These are phyloP conservation scores for Monilinia fructicola DNA, from an alignment of 2,329 filamentous ascomycete genomes.

Conservation along the genomic window DNA sequence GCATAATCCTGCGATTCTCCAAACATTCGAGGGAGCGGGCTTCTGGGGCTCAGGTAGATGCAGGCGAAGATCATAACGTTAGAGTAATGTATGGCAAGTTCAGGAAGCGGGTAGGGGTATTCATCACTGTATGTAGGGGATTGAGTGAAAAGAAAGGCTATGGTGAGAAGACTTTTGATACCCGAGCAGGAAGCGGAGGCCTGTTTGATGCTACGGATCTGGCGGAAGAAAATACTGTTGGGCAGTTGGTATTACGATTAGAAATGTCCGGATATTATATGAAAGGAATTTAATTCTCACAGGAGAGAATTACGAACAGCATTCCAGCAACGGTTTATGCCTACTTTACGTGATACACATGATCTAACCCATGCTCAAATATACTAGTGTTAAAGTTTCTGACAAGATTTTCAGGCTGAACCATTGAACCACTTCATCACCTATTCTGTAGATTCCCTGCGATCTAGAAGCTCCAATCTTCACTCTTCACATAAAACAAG, in stretches of 20 bases:
- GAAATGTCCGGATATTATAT: constrained; percentile 70
- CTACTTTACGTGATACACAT: background rate
- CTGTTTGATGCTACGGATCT: constrained; percentile 44
- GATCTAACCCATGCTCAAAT: background rate
- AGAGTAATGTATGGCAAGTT: constrained; percentile 62
- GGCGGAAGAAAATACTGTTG: constrained; percentile 59
- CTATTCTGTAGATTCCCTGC: background rate
- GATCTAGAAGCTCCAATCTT: background rate
- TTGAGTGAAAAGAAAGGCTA: constrained; percentile 60
- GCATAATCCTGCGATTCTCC: constrained; percentile 70
- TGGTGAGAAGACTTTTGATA: constrained; percentile 39
- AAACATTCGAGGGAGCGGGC: constrained; percentile 48
- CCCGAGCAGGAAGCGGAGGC: constrained; percentile 35
- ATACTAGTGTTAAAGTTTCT: background rate
- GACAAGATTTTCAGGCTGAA: background rate
- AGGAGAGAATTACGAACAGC: background rate
- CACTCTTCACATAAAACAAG: background rate
- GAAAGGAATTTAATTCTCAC: constrained; percentile 22
- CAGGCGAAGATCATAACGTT: constrained; percentile 42
- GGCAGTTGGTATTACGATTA: constrained; percentile 65
- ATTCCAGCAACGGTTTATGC: background rate
- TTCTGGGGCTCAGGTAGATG: constrained; percentile 37
- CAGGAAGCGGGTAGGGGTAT: constrained; percentile 69
- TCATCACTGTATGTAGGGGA: constrained; percentile 69
- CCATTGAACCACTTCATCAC: background rate